Conservation (phyloP, 2,329 filamentous ascomycete genomes). For the Sordariomycetes sp. region DNA sequence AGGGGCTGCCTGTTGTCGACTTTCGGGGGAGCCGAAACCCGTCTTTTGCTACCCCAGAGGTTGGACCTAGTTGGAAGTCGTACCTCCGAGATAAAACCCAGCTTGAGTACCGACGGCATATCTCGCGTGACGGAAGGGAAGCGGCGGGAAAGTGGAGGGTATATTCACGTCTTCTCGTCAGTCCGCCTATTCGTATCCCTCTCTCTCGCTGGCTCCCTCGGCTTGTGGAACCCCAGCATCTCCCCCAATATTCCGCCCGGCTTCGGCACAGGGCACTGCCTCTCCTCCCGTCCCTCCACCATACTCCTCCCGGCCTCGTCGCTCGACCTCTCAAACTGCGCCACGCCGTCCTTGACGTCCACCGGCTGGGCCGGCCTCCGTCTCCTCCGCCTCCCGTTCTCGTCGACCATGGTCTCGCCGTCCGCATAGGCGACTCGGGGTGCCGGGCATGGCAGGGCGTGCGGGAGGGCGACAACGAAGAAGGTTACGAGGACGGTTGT, state of each 20-base stretch:
- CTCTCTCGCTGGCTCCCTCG: not conserved
- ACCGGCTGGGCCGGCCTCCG: slow-evolving; percentile 26
- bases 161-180: not conserved
- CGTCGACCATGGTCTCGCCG: slow-evolving; percentile 38
- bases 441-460: slow-evolving; percentile 83
- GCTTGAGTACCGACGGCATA: not conserved
- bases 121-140: not conserved
- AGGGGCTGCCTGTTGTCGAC: no score
- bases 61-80: no score
- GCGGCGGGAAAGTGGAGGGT: not conserved
- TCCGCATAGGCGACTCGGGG: slow-evolving; percentile 68
- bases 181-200: not conserved
- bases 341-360: slow-evolving; percentile 33
- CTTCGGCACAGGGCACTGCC: slow-evolving; percentile 90
- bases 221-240: slow-evolving; percentile 57
- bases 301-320: slow-evolving; percentile 1
- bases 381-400: slow-evolving; percentile 32
- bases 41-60: no score
- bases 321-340: slow-evolving; percentile 31
- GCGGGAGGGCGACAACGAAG: slow-evolving; percentile 82
- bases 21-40: no score
- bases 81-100: no score
- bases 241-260: slow-evolving; percentile 69
- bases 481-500: slow-evolving; percentile 86
- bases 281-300: slow-evolving; percentile 12